Conservation (phyloP, 1,284 basidiomycete species). For the Xerocomus cyaneibrunnescens region DNA sequence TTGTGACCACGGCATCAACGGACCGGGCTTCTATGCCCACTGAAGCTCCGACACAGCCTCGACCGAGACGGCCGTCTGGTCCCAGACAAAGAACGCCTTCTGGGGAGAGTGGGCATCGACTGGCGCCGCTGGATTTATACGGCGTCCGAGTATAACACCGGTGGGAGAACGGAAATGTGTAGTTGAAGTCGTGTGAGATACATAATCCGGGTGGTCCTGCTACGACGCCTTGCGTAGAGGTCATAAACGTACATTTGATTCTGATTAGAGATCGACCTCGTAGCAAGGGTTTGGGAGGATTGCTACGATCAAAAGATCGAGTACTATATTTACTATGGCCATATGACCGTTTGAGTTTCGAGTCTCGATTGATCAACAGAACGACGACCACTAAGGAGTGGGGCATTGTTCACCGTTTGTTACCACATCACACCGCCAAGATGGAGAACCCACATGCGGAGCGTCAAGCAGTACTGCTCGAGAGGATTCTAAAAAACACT, state of each 20-base stretch:
- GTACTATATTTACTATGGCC: not conserved
- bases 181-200: not conserved
- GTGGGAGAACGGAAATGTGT: not conserved
- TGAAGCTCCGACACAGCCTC: constrained; percentile 16
- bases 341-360: not conserved
- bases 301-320: not conserved
- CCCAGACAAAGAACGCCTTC: constrained; percentile 29
- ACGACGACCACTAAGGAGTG: not conserved
- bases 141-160: constrained; percentile 14
- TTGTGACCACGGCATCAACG: not conserved
- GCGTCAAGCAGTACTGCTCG: constrained; percentile 84
- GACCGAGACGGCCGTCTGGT: constrained; percentile 43
- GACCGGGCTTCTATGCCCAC: constrained; percentile 5
- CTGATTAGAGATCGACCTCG: not conserved
- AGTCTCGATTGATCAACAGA: not conserved
- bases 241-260: not conserved
- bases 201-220: constrained; percentile 17
- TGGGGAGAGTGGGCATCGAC: constrained; percentile 30
- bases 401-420: not conserved
- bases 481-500: constrained; percentile 88
- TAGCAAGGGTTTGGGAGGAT: constrained; percentile 26
- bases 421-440: constrained; percentile 8
- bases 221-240: constrained; percentile 16
- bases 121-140: constrained; percentile 37
- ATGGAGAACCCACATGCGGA: constrained; percentile 95